These are phyloP conservation scores for Chlorophyllum brunneum DNA, from an alignment of 768 basidiomycete species.

Conservation along the genomic window DNA sequence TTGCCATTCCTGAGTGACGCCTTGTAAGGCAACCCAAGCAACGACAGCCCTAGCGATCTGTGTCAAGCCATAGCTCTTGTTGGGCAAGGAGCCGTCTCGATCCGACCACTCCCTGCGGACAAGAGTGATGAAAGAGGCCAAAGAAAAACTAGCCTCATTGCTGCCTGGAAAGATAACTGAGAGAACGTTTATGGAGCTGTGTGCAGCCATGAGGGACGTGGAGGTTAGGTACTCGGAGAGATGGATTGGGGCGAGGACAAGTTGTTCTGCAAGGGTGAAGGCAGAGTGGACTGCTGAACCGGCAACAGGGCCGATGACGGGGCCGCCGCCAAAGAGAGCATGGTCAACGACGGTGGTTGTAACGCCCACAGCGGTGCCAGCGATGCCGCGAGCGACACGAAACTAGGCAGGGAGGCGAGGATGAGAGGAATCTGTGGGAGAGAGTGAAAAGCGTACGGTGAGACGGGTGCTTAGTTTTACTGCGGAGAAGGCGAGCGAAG, in stretches of 20 bases:
- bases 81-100: conserved; percentile 51
- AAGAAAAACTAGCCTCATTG: conserved; percentile 77
- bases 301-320: conserved; percentile 54
- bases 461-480: conserved; percentile 66
- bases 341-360: conserved; percentile 61
- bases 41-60: conserved; percentile 68
- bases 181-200: conserved; percentile 72
- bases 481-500: conserved; percentile 62
- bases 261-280: conserved; percentile 62
- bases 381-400: conserved; percentile 58
- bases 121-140: conserved; percentile 74
- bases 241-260: conserved; percentile 72
- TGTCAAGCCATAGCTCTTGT: conserved; percentile 56
- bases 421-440: background rate
- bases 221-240: conserved; percentile 75
- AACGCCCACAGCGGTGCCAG: conserved; percentile 52
- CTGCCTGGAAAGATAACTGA: conserved; percentile 70
- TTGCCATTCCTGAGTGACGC: conserved; percentile 78
- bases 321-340: conserved; percentile 59
- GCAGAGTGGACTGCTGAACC: conserved; percentile 57
- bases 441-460: conserved; percentile 42
- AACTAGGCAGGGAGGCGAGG: conserved; percentile 42
- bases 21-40: conserved; percentile 79
- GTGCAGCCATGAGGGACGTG: conserved; percentile 69
- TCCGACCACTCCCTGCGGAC: conserved; percentile 77